Evolutionary conservation across 495 filamentous ascomycete species (phyloP).

Genomic region (Annulohypoxylon bovei): DNA sequence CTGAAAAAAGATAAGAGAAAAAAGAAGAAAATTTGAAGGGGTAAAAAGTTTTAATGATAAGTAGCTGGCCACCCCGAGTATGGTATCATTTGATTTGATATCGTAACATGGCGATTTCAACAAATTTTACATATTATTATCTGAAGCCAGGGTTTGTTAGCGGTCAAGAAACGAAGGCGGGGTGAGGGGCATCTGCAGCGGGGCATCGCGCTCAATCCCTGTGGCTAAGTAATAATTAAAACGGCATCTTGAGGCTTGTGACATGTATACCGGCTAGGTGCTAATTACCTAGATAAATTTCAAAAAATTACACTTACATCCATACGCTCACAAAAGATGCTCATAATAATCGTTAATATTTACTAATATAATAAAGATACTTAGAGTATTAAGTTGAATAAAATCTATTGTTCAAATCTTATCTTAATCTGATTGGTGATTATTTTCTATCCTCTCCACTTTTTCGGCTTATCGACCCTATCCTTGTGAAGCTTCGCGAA

Average conservation of each 20-base stretch:
- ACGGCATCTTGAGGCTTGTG: background rate
- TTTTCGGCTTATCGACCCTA: conserved; percentile 35
- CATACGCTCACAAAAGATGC: too few relatives aligned
- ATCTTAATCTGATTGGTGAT: conserved; percentile 16
- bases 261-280: background rate
- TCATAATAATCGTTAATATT: background rate
- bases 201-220: conserved; percentile 19
- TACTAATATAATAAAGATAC: background rate
- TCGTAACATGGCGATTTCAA: conserved; percentile 23
- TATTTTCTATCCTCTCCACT: conserved; percentile 8
- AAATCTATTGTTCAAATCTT: background rate
- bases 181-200: conserved; percentile 39
- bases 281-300: background rate
- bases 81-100: conserved; percentile 21
- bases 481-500: conserved; percentile 50
- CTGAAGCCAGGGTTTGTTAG: conserved; percentile 3
- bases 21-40: background rate
- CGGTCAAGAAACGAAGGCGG: conserved; percentile 32
- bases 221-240: conserved; percentile 1
- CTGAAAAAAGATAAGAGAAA: background rate
- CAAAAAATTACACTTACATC: background rate
- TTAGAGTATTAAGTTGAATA: background rate
- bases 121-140: conserved; percentile 23
- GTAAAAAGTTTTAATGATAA: background rate
- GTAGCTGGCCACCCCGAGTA: conserved; percentile 3